Evolutionary conservation across 1,284 basidiomycete genomes (phyloP), one percentile per base, ranked within the genome.

Genomic region (Vanrija sp.): DNA sequence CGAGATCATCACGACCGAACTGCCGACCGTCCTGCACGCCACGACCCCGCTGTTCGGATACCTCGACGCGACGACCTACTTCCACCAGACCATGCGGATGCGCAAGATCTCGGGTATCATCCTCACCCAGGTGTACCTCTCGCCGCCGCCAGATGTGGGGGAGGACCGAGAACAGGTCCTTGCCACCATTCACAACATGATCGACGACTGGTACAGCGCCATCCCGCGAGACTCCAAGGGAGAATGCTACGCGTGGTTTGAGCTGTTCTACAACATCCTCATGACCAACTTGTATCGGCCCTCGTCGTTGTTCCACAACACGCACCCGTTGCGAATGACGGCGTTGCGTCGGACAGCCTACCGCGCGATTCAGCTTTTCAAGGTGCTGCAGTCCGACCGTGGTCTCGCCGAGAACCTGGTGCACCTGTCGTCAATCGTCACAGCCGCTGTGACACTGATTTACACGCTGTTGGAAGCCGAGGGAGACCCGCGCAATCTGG

Each of bases 351-450:
- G 20, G 7, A 23, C 23, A 2, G 42, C 42, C 16, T 44, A 24
- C 25, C 42, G 42, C 3, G 42, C 42, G 16, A n/a, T 46, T 55
- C 43, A 57, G 50, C 59, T 57, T 16, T 36, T 16, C 15, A 37
- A 16, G 25, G n/a, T 44, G 20, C 24, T 44, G 22, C 24, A 24
- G 24, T 15, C 42, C 16, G 24, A 44, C 10, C 42, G 31, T 12
- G 20, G 42, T 8, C 16, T 44, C 10, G 42, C 42, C 22, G 20
- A 44, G 25, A 44, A 44, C 14, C 25, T 23, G 7, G 42, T 44
- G 12, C 42, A 44, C 20, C n/a, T 44, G n/a, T 24, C 20, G 12
- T n/a, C 18, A 8, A 44, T 44, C 16, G 42, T 44, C 24, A 25
- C 25, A 2, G 20, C 24, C 8, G 20, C 42, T 14, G 42, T 44